These are phyloP conservation scores for Isabelozyma rhagii DNA, from an alignment of 805 yeast species.

Conservation along the genomic window DNA sequence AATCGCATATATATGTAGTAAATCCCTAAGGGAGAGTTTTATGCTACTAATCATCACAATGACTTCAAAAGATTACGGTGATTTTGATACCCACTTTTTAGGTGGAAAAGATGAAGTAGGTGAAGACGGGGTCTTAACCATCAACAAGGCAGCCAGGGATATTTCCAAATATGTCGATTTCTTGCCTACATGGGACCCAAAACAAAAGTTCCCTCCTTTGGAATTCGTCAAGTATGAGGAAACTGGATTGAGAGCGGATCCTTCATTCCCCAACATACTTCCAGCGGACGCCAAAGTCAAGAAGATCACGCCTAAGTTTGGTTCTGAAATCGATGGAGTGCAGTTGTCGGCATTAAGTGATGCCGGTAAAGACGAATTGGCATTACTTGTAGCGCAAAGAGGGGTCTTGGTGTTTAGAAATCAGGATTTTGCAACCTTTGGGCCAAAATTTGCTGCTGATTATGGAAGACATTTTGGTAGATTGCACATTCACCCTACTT, in stretches of 20 bases:
- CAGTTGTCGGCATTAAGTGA: conserved; percentile 54
- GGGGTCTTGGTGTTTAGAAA: conserved; percentile 67
- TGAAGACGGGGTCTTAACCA: conserved; percentile 46
- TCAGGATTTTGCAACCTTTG: conserved; percentile 57
- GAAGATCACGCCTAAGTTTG: conserved; percentile 64
- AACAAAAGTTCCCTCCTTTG: conserved; percentile 47
- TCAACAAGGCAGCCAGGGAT: conserved; percentile 36
- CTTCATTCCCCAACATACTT: conserved; percentile 50
- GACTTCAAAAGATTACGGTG: conserved; percentile 18
- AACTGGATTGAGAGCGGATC: conserved; percentile 61
- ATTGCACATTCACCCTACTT: conserved; percentile 69
- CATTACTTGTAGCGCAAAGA: conserved; percentile 65
- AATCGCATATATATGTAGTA: too few relatives aligned
- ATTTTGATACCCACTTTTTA: conserved; percentile 47
- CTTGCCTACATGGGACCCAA: conserved; percentile 70
- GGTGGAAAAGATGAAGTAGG: conserved; percentile 49
- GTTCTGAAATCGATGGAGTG: conserved; percentile 58
- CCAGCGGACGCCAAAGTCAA: conserved; percentile 31
- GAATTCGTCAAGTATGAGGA: conserved; percentile 57
- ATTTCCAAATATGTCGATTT: conserved; percentile 48
- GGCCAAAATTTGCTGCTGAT: conserved; percentile 48
- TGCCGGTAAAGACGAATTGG: conserved; percentile 64
- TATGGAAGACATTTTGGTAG: conserved; percentile 68
- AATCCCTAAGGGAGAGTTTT: too few relatives aligned
- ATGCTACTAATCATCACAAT: not conserved